phyloP scores from a whole-genome alignment of 345 rosid genomes.

The Excoecaria cochinchinensis region DNA sequence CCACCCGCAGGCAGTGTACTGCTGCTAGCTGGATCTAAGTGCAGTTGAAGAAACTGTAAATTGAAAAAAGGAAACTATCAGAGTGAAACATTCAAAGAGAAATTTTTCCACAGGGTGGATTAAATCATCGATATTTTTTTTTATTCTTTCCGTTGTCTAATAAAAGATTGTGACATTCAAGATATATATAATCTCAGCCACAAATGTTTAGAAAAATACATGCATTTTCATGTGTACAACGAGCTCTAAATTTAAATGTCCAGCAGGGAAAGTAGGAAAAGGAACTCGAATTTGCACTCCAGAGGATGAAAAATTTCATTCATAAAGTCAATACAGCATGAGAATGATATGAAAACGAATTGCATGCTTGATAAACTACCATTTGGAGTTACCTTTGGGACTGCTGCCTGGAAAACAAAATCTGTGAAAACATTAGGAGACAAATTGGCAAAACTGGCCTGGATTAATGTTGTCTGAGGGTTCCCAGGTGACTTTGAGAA shows the following conservation, averaged over 20 bases:
- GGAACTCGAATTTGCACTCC: background rate
- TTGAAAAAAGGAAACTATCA: constrained; percentile 19
- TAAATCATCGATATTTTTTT: background rate
- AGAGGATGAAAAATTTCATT: background rate
- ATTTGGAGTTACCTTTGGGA: constrained; percentile 74
- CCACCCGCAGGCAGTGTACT: constrained; percentile 63
- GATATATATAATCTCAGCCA: background rate
- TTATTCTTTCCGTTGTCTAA: background rate
- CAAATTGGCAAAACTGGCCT: constrained; percentile 75
- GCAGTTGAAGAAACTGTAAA: constrained; percentile 90
- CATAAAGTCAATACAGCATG: background rate
- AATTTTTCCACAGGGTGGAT: background rate
- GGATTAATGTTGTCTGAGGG: constrained; percentile 60
- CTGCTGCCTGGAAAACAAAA: constrained; percentile 96
- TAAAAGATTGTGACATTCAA: background rate
- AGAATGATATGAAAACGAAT: background rate
- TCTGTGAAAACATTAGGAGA: constrained; percentile 61
- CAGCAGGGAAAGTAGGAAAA: background rate
- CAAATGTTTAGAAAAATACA: background rate
- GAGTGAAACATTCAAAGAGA: background rate
- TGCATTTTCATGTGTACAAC: background rate
- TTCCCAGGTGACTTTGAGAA: constrained; percentile 78
- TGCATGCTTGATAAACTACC: constrained; percentile 2
- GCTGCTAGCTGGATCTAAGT: constrained; percentile 89
- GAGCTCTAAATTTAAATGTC: background rate